Evolutionary conservation across 2,329 filamentous ascomycete species (phyloP).

Genomic region (Balansia obtecta): DNA sequence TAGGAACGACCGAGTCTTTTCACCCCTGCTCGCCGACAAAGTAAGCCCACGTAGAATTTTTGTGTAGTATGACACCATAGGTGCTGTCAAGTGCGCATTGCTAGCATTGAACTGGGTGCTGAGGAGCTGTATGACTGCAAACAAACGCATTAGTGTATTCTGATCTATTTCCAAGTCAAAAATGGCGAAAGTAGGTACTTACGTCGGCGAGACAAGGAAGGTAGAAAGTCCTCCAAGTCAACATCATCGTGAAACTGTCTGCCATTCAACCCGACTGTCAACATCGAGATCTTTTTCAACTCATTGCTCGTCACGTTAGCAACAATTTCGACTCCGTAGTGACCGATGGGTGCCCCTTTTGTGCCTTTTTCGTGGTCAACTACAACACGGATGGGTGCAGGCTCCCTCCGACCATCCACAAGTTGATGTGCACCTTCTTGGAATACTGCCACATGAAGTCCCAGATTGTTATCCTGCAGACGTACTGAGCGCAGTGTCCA

Average conservation of each 20-base stretch:
- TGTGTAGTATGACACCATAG: constrained; percentile 65
- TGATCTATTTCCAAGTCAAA: not conserved
- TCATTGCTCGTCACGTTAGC: constrained; percentile 48
- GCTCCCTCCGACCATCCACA: constrained; percentile 51
- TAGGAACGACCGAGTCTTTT: constrained; percentile 57
- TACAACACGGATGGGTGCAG: constrained; percentile 59
- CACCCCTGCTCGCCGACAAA: constrained; percentile 43
- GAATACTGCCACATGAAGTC: constrained; percentile 55
- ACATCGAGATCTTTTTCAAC: constrained; percentile 34
- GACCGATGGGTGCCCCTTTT: constrained; percentile 52
- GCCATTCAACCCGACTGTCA: constrained; percentile 52
- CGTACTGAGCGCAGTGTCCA: constrained; percentile 69
- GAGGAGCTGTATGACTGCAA: constrained; percentile 59
- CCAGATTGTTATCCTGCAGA: constrained; percentile 47
- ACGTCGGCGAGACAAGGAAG: constrained; percentile 64
- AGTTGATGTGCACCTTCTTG: constrained; percentile 54
- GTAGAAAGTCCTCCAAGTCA: constrained; percentile 57
- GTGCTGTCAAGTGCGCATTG: constrained; percentile 50
- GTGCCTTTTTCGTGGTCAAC: constrained; percentile 57
- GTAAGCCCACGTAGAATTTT: constrained; percentile 62
- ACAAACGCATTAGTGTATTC: not conserved
- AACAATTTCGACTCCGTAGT: constrained; percentile 60
- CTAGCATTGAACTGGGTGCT: constrained; percentile 56
- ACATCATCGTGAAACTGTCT: constrained; percentile 64
- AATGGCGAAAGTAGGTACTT: constrained; percentile 20